Conservation (phyloP, 2,329 filamentous ascomycete species). For the Colletotrichum higginsianum region DNA sequence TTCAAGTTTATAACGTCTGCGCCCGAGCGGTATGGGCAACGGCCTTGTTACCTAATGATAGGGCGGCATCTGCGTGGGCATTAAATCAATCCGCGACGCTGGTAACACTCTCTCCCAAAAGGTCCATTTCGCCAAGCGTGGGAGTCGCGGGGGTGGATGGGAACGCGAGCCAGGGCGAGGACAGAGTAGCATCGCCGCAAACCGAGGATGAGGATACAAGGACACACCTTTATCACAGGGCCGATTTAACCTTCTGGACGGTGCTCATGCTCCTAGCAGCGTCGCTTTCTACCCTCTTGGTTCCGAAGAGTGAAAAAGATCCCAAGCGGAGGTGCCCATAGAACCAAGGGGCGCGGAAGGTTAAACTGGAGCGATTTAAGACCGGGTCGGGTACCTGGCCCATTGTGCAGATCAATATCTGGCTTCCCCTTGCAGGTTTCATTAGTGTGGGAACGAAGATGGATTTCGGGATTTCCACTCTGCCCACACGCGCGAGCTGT, state of each 20-base stretch:
- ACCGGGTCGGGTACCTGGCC: conserved; percentile 20
- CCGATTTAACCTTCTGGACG: conserved; percentile 40
- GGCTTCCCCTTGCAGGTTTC: conserved; percentile 34
- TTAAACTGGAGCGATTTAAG: background rate
- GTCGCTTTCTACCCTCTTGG: background rate
- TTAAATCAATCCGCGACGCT: conserved; percentile 16
- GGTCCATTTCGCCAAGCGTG: conserved; percentile 29
- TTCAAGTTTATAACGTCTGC: background rate
- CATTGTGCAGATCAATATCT: conserved; percentile 35
- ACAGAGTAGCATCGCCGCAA: conserved; percentile 25
- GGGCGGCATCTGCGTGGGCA: conserved; percentile 55
- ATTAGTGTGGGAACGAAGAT: conserved; percentile 36
- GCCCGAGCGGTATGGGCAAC: background rate
- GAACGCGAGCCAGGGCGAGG: conserved; percentile 22
- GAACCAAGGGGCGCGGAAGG: background rate
- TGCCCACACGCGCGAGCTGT: conserved; percentile 6
- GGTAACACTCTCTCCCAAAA: background rate
- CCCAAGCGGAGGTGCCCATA: conserved; percentile 11
- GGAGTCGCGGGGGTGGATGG: conserved; percentile 1
- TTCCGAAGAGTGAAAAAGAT: background rate
- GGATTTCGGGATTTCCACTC: background rate
- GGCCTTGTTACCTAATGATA: background rate
- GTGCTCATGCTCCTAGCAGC: conserved; percentile 4
- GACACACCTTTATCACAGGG: conserved; percentile 25
- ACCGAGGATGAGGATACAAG: conserved; percentile 1